Base-by-base conservation (phyloP, 768 basidiomycete species). In the Leccinum olivaceopallidum region DNA sequence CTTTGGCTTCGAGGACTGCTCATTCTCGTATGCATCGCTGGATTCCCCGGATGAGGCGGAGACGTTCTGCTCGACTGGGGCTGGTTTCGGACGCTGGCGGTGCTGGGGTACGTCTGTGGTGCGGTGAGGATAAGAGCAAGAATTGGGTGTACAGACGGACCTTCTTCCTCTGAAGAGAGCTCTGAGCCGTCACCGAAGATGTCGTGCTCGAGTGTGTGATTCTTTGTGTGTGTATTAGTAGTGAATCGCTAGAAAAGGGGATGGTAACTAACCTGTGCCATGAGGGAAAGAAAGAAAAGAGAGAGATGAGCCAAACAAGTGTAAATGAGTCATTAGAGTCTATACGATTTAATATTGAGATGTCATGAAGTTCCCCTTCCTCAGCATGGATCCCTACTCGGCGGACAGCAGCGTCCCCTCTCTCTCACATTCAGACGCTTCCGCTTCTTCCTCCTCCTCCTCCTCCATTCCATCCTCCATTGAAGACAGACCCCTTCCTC, bases 151-250 rank as follows among this genome's bases (percentile, higher is more conserved):
- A 28, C 9, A 1, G 20, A 62, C 69, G 57, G 63, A 52, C 70
- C 85, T 39, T 90, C 88, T 63, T 89, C 89, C 60, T 87, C 86
- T 9, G 85, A 85, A 0, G 91, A 93, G 9, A 93, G 83, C 63
- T 95, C 94, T 4, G 92, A 92, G 67, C 90, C 90, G 42, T 89
- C 89, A 62, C 90, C 92, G 69, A 94, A 94, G 59, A 93, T 88
- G 68, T 88, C 87, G 55, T 84, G 85, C 59, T 83, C 87, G 36
- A 88, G 84, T 20, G 44, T 44, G 42, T 44, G 42, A n/a, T 10
- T 12, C 42, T 42, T 42, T 42, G 8, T 18, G 39, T 7, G 7
- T 8, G 39, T 8, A n/a, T 8, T 8, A 8, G 18, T 18, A 3
- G 4, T 7, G 9, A 10, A 16, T 2, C 18, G 4, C 12, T 12